Evolutionary conservation across 2,329 filamentous ascomycete genomes (phyloP), one percentile per base, ranked within the genome.

Genomic region (Thelonectria rubi): DNA sequence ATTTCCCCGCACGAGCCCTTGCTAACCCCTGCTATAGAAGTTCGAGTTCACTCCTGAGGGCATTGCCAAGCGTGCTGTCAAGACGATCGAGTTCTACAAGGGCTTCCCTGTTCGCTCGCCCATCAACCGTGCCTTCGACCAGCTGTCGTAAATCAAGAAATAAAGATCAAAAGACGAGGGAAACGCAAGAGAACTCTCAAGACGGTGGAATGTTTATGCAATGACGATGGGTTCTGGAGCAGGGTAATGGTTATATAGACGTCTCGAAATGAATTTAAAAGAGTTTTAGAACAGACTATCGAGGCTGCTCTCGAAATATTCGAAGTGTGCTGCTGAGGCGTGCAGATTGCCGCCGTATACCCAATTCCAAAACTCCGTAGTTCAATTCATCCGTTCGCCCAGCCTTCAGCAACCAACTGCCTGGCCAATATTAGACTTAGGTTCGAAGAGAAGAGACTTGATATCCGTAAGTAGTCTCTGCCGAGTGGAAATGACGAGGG

Each of bases 31-130:
- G 59, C 53, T 76, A 73, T 74, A 96, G 91, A 98, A 97, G 88
- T 99, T 99, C 83, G 95, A 98, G 82, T 98, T 99, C 86, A 99
- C 94, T 51, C 92, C 95, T 55, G 94, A 97, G 82, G 95, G 95
- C 69, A 91, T 99, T 78, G 85, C 92, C 82, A 97, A 98, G 91
- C 93, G 95, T 74, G 95, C 94, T 64, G 80, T 93, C 67, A 90
- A 91, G 72, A 99, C 95, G 67, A 84, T 98, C 75, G 89, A 98
- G 78, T 99, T 97, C 89, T 99, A 93, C 91, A 98, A 97, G 91
- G 91, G 90, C 70, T 88, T 90, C 32, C 84, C 91, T 82, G 86
- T 97, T 75, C 93, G 95, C 80, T 97, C 94, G 57, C 94, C 95
- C 69, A 80, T 99, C 82, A 97, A 98, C 88, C 92, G 93, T 78